Conservation (phyloP, 148 eudicot genomes). For the Fagopyrum tataricum region DNA sequence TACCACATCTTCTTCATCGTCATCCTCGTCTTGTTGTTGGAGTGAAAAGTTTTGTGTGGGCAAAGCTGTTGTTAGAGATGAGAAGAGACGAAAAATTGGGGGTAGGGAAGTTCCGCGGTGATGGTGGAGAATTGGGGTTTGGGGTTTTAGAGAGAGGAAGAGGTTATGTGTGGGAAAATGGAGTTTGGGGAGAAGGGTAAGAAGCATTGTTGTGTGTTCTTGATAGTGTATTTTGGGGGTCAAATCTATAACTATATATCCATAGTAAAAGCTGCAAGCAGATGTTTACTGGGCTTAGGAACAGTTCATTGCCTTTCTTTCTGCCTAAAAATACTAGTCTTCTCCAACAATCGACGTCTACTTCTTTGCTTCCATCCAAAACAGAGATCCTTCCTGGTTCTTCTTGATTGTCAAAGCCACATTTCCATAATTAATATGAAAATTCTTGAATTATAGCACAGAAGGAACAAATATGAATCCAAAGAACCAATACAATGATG, state of each 20-base stretch:
- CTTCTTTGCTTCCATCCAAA: no score
- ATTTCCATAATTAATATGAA: no score
- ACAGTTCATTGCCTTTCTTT: no score
- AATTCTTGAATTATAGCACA: no score
- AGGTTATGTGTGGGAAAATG: neutral
- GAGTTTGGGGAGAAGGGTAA: constrained; percentile 25
- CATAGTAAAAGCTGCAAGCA: no score
- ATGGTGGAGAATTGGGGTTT: constrained; percentile 22
- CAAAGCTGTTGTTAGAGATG: constrained; percentile 29
- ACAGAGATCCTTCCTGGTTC: no score
- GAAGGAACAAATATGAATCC: no score
- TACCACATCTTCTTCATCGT: constrained; percentile 16
- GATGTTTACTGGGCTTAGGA: no score
- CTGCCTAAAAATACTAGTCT: no score
- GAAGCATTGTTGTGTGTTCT: constrained; percentile 12
- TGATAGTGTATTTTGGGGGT: neutral
- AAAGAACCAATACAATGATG: no score
- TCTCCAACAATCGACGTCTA: no score
- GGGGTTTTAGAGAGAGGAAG: constrained; percentile 26
- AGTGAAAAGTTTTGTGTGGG: constrained; percentile 16
- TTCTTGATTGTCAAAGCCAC: no score
- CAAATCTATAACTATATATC: neutral
- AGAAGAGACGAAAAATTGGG: constrained; percentile 35
- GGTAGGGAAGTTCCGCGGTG: constrained; percentile 18
- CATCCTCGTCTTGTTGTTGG: neutral